Conservation (phyloP, 305 asterid species). For the Fraxinus sp. region DNA sequence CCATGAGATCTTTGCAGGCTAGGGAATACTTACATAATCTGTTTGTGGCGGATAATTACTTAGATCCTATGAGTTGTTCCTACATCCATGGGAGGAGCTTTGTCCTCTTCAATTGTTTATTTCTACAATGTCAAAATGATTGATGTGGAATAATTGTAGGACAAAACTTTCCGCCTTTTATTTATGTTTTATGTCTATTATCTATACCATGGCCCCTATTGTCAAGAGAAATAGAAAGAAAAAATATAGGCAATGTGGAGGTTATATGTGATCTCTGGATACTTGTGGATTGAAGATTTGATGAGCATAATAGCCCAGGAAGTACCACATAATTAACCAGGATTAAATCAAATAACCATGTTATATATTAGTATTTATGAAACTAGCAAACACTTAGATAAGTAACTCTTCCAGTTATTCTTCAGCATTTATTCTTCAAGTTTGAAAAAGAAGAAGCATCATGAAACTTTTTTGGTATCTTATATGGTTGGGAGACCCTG, state of each 20-base stretch:
- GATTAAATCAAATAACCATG: neutral
- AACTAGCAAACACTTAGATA: neutral
- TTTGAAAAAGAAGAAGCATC: neutral
- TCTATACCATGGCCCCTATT: neutral
- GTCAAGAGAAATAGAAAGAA: neutral
- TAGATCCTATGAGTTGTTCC: neutral
- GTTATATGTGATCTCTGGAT: neutral
- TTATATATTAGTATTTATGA: neutral
- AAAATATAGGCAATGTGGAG: neutral
- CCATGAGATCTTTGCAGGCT: neutral
- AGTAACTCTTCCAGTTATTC: neutral
- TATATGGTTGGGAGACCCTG: neutral
- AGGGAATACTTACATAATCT: neutral
- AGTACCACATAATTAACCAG: neutral
- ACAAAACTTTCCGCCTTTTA: neutral
- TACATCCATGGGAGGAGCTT: neutral
- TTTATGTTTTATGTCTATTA: neutral
- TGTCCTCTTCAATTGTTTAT: neutral
- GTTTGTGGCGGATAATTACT: neutral
- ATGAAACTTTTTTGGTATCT: neutral
- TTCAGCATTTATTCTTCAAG: neutral
- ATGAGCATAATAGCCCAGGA: neutral
- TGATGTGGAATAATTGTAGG: neutral
- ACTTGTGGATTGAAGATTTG: neutral
- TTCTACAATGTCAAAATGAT: neutral